Evolutionary conservation across 1,284 basidiomycete species (phyloP), one percentile per base, ranked within the genome.

Genomic region (Sporisorium exsertum): DNA sequence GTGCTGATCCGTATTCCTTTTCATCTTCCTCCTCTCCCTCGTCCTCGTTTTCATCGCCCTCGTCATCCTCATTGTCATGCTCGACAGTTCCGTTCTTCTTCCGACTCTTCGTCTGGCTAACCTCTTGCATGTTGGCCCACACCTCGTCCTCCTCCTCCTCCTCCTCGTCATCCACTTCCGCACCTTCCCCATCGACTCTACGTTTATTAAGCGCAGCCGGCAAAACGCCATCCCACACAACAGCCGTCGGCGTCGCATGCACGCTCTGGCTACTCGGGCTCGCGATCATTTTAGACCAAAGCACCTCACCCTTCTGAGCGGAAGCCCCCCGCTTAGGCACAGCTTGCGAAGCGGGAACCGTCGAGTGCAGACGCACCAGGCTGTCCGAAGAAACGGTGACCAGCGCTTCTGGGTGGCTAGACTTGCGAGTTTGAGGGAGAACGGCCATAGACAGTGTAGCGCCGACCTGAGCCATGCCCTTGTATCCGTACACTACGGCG

Each of bases 211-310:
- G 22, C 8, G 40, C 57, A 6, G 32, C 7, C 0, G 66, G 67
- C 27, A 80, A 15, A 0, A 71, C 58, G 1, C 77, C 77, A 49
- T 80, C 78, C 78, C 77, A 80, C 2, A 73, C 73, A 0, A 70
- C 52, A 0, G 69, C 72, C 0, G 66, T 72, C 0, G 72, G 59
- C 16, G 43, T 57, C 18, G 67, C 63, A n/a, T 62, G 45, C 0
- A 69, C 63, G 33, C 50, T 69, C 32, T 60, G 64, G 46, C 54
- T 59, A 3, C 43, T 46, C 16, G 60, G 13, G 9, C 5, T 16
- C 5, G 59, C 63, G 29, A 68, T 60, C 64, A 74, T 69, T 29
- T 65, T 69, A 8, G 37, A 32, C 65, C 66, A 72, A 2, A 60
- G 32, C 35, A 61, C 51, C 9, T 63, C 32, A 10, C 67, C 72